Evolutionary conservation across 129 eudicot genomes (phyloP).

Genomic region (Pseudognaphalium luteoalbum): DNA sequence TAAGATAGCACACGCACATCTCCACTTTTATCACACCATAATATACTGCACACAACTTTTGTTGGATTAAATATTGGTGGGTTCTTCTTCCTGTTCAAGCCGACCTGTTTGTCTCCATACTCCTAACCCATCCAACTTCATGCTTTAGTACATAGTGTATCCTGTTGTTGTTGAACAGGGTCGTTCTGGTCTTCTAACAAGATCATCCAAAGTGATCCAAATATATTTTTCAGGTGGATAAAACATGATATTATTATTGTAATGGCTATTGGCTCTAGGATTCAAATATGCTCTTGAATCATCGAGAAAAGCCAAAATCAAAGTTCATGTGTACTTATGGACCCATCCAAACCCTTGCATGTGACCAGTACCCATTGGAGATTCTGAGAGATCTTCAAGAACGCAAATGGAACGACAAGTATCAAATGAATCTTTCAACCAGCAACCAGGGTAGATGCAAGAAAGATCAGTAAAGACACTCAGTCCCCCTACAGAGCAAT

Average conservation of each 20-base stretch:
- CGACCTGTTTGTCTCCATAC: neutral
- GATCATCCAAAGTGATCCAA: conserved; percentile 3
- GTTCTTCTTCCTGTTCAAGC: neutral
- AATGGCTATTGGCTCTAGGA: conserved; percentile 20
- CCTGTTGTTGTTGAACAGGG: conserved; percentile 18
- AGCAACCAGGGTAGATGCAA: conserved; percentile 8
- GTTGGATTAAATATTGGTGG: conserved; percentile 2
- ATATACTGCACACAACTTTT: conserved; percentile 20
- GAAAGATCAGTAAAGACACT: conserved; percentile 18
- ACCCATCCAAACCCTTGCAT: neutral
- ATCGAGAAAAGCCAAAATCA: neutral
- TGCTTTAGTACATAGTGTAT: conserved; percentile 15
- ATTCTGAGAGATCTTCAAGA: conserved; percentile 18
- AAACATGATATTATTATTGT: neutral
- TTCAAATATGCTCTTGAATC: conserved; percentile 3
- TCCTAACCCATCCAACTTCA: conserved; percentile 20
- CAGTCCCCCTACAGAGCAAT: conserved; percentile 3
- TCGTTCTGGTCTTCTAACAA: conserved; percentile 21
- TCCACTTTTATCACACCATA: conserved; percentile 14
- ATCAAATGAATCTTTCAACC: conserved; percentile 16
- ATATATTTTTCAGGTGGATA: conserved; percentile 5
- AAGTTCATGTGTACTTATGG: neutral
- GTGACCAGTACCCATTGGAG: neutral
- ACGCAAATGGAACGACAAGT: conserved; percentile 6
- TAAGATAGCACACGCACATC: neutral